Percentiles rank a stretch among this genome's conserved stretches.
Conservation (phyloP, 2,329 filamentous ascomycete species). For the Diaporthe velutina region DNA sequence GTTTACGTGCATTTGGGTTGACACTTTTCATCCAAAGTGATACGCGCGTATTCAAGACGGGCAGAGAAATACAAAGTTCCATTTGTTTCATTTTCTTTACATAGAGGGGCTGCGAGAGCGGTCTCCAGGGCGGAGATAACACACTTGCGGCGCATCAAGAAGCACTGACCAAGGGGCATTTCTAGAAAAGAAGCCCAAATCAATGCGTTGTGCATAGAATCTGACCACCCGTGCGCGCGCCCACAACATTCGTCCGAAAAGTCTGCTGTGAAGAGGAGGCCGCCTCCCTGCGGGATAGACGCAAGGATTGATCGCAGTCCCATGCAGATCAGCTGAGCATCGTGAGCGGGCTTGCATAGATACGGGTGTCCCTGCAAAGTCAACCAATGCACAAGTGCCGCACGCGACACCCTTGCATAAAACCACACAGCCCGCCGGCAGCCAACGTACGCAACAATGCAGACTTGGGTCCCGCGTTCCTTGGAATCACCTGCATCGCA, state of each 20-base stretch:
- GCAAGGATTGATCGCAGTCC: not conserved
- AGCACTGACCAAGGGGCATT: not conserved
- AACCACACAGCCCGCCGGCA: not conserved
- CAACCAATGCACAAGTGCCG: not conserved
- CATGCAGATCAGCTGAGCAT: not conserved
- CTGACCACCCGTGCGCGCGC: not conserved
- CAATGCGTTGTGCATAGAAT: not conserved
- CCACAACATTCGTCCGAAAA: not conserved
- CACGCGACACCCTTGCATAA: not conserved
- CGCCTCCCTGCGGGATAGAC: not conserved
- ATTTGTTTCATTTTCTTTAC: not conserved
- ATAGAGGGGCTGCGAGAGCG: rapidly evolving
- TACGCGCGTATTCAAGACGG: not conserved
- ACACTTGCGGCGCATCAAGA: not conserved
- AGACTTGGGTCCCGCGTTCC: not conserved
- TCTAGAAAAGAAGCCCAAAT: not conserved
- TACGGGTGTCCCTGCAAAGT: not conserved
- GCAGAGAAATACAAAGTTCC: not conserved
- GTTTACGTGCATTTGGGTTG: not conserved
- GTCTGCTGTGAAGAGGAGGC: not conserved
- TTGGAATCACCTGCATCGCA: not conserved
- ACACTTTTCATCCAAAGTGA: not conserved
- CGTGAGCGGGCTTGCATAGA: not conserved
- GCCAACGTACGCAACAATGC: not conserved
- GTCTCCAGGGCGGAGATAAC: not conserved